Evolutionary conservation across 805 yeast genomes (phyloP).

Genomic region (Isabelozyma gotoi): DNA sequence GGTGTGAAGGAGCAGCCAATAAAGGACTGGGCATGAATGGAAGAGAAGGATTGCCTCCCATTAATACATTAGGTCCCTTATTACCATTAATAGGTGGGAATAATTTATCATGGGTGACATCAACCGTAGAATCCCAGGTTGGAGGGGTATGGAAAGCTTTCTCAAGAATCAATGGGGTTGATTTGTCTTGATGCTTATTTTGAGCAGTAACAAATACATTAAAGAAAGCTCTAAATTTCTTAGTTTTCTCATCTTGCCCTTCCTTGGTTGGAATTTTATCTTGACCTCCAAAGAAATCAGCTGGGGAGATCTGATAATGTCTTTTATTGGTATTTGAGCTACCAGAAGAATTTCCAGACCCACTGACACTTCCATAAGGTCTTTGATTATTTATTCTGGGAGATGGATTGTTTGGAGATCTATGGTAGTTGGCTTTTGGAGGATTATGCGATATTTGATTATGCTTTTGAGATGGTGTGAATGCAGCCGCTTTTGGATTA

Average conservation of each 20-base stretch:
- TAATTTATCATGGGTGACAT: slow-evolving; percentile 52
- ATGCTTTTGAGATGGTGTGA: slow-evolving; percentile 48
- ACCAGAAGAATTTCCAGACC: slow-evolving; percentile 13
- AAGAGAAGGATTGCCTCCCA: slow-evolving; percentile 12
- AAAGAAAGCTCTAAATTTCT: slow-evolving; percentile 44
- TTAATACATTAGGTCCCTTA: slow-evolving; percentile 14
- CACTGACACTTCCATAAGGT: slow-evolving; percentile 24
- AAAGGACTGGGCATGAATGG: slow-evolving; percentile 34
- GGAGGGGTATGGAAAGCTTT: slow-evolving; percentile 74
- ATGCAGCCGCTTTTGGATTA: slow-evolving; percentile 67
- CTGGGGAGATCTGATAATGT: slow-evolving; percentile 38
- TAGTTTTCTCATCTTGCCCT: slow-evolving; percentile 32
- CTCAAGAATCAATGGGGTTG: slow-evolving; percentile 42
- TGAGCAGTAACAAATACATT: slow-evolving; percentile 53
- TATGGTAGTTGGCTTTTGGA: slow-evolving; percentile 20
- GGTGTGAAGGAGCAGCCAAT: slow-evolving; percentile 19
- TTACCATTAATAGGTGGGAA: slow-evolving; percentile 42
- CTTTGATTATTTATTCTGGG: slow-evolving; percentile 34
- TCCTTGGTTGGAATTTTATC: slow-evolving; percentile 37
- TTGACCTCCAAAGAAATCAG: slow-evolving; percentile 43
- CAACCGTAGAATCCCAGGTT: slow-evolving; percentile 66
- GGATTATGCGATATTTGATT: slow-evolving; percentile 26
- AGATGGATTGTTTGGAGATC: slow-evolving; percentile 28
- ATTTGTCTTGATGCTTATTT: slow-evolving; percentile 19
- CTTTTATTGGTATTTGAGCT: slow-evolving; percentile 20